These are phyloP conservation scores for Sporothrix phasma DNA, from an alignment of 2,329 filamentous ascomycete species.

Conservation along the genomic window DNA sequence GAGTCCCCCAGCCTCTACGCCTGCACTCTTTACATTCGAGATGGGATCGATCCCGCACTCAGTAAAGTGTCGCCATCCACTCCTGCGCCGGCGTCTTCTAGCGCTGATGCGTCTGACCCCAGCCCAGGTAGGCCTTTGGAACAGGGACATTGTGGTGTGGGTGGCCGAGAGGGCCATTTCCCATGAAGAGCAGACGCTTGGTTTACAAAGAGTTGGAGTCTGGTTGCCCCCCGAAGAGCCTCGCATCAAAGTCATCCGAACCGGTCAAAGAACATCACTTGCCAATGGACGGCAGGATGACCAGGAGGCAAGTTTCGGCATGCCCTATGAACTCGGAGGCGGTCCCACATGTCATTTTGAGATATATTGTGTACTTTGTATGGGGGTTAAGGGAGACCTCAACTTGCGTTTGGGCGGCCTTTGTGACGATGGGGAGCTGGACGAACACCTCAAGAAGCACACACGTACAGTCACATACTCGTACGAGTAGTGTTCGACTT, in stretches of 20 bases:
- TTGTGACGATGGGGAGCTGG: too few species aligned
- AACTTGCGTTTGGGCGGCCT: too few species aligned
- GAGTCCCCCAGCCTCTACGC: background rate
- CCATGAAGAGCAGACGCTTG: background rate
- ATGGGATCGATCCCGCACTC: constrained; percentile 6
- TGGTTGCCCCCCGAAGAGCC: background rate
- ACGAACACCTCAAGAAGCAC: too few species aligned
- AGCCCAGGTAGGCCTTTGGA: constrained; percentile 3
- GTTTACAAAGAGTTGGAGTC: too few species aligned
- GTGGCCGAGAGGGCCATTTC: background rate
- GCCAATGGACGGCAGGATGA: background rate
- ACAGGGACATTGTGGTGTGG: background rate
- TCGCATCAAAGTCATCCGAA: background rate
- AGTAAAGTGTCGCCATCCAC: background rate
- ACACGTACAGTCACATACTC: too few species aligned
- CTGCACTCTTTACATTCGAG: background rate
- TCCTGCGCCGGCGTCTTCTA: background rate
- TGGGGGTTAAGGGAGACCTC: too few species aligned
- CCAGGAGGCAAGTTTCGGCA: background rate
- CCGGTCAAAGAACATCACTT: background rate
- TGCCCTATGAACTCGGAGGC: background rate
- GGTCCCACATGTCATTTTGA: background rate
- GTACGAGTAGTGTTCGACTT: too few species aligned
- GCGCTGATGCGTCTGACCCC: background rate
- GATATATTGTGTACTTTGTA: background rate